Evolutionary conservation across 75 land plant species (phyloP).

Genomic region (Larix kaempferi): DNA sequence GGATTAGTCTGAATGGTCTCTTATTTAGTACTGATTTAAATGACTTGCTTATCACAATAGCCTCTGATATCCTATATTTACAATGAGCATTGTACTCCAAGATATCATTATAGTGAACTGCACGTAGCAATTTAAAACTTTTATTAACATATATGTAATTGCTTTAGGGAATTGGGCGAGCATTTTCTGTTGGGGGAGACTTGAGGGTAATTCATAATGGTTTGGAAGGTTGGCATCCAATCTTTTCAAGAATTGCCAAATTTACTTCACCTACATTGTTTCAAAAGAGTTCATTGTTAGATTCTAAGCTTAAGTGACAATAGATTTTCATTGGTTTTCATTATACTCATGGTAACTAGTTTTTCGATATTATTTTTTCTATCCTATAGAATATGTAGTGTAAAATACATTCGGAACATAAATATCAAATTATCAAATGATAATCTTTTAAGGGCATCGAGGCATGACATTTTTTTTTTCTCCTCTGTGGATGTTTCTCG

Average conservation of each 20-base stretch:
- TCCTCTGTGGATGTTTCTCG: neutral
- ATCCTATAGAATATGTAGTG: neutral
- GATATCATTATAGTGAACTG: too few species aligned
- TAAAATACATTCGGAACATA: neutral
- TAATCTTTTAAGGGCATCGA: neutral
- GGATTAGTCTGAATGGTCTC: too few species aligned
- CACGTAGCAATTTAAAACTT: neutral
- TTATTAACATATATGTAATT: neutral
- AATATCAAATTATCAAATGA: too few species aligned
- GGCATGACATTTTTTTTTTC: neutral
- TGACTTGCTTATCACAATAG: too few species aligned
- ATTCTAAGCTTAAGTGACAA: too few species aligned
- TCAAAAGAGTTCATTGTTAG: neutral
- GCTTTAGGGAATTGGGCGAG: constrained; percentile 78
- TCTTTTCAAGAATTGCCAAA: too few species aligned
- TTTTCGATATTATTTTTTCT: neutral
- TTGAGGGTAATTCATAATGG: constrained; percentile 85
- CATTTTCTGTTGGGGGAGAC: constrained; percentile 96
- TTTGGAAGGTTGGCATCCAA: constrained; percentile 5
- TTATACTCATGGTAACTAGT: neutral
- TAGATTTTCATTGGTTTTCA: neutral
- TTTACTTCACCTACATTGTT: neutral
- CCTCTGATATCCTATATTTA: too few species aligned
- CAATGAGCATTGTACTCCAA: too few species aligned
- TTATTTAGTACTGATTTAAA: too few species aligned